Base-by-base conservation (phyloP, 1,284 basidiomycete genomes). In the Cutaneotrichosporon cyanovorans region DNA sequence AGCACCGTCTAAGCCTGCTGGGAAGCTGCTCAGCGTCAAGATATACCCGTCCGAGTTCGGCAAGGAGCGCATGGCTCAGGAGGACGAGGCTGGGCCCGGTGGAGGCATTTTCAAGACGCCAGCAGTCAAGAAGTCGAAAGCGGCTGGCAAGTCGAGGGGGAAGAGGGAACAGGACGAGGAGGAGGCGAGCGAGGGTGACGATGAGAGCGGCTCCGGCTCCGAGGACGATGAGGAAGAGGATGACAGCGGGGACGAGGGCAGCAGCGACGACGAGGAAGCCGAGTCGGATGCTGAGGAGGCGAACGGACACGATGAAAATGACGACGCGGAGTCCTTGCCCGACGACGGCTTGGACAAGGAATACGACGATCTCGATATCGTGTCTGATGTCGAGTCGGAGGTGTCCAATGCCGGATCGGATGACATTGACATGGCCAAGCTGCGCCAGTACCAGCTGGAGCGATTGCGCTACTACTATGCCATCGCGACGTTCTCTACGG, bases 401-500 rank as follows among this genome's bases (percentile, higher is more conserved):
- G 50, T 54, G 7, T 61, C 51, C 34, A 60, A 57, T 46, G 69
- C 48, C 45, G 69, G 63, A 12, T 79, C 81, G 21, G 82, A 87
- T 34, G 86, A 87, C 61, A 63, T 73, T 33, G 64, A 98, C 61
- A 87, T 91, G 65, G 85, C 91, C 59, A 85, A 87, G 15, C 71
- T 99, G 45, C 74, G 95, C 55, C 84, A 81, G 55, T 98, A 99
- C 68, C 95, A 99, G 70, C 77, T 98, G 6, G 90, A 97, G 66
- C 78, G 95, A 37, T 73, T 98, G 58, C 78, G 92, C 85, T 99
- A 97, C 73, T 96, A 90, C 69, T 99, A 98, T 71, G 95, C 95
- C 7, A 80, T 99, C 38, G 84, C 91, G 1, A 87, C 87, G 38
- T 97, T 91, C 66, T 86, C 93, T 62, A 80, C 82, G 8, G 75